Base-by-base conservation (phyloP, 306 rosid species). In the Rubus parviflorus region DNA sequence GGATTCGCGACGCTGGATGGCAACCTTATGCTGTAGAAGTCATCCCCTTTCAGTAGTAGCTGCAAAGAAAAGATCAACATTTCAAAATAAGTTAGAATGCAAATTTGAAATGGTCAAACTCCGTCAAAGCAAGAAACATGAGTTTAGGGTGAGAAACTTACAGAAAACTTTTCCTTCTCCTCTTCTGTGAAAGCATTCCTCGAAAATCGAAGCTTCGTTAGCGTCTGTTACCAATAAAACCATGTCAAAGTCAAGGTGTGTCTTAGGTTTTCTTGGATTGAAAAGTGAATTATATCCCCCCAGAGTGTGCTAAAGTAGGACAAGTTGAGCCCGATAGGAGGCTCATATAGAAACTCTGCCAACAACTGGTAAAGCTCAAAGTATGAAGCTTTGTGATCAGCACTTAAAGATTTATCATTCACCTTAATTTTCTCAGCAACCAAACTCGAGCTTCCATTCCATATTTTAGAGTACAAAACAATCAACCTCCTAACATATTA, bases 171-270 rank as follows among this genome's bases (percentile, higher is more conserved):
- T 71, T 83, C 86, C 88, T 80, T 81, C 84, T 92, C 98, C 38
- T 62, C 84, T 47, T 83, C 87, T 43, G 83, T 89, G 35, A 95
- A 89, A 76, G 75, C 75, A 78, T 90, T 86, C 73, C 98, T 87
- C 9, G 89, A 87, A 85, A 92, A 92, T 67, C 98, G 90, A 83
- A 95, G 84, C 96, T 95, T 95, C n/a, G 97, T 95, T 38, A 95
- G 83, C 5, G 98, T 92, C 98, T 95, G 82, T 53, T 35, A 80
- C 76, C 84, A 70, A 70, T 76, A 75, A 79, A 78, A 78, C 22
- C 72, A 75, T 49, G 54, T 82, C 70, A 80, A 1, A 25, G 46
- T 68, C 38, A 37, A 77, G 60, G 47, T 16, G 20, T 56, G 58
- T 60, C 52, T 46, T 19, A 22, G 40, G 15, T 22, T 58, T 54